Conservation (phyloP, 352 stramenopile genomes). For the Phytophthora melonis region DNA sequence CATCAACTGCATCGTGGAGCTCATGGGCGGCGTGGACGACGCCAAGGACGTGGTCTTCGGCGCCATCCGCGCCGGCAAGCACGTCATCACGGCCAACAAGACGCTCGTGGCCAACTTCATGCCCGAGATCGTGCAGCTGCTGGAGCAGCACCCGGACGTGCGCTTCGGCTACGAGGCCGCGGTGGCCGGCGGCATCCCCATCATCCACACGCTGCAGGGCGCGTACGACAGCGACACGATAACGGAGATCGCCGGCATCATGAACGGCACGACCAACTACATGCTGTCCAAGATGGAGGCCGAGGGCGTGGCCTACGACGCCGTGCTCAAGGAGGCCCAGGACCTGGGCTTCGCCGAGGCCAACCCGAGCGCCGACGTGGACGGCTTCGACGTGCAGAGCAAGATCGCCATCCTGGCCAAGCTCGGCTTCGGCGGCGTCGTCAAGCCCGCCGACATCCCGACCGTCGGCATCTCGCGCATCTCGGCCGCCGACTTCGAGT, state of each 20-base stretch:
- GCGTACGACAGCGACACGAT: slow-evolving; percentile 94
- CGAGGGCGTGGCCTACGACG: slow-evolving; percentile 92
- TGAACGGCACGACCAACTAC: slow-evolving; percentile 99
- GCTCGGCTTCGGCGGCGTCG: slow-evolving; percentile 93
- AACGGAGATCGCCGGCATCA: slow-evolving; percentile 95
- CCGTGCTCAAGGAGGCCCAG: slow-evolving; percentile 94
- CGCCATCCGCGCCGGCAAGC: slow-evolving; percentile 91
- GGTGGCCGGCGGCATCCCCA: slow-evolving; percentile 97
- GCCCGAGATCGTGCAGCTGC: slow-evolving; percentile 89
- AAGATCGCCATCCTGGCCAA: slow-evolving; percentile 97
- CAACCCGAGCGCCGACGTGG: slow-evolving; percentile 96
- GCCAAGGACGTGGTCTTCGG: slow-evolving; percentile 95
- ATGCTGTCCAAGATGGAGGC: slow-evolving; percentile 98
- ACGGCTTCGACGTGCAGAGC: slow-evolving; percentile 95
- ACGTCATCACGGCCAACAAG: slow-evolving; percentile 98
- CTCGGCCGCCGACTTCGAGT: slow-evolving; percentile 94
- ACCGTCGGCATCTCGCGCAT: slow-evolving; percentile 95
- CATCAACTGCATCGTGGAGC: slow-evolving; percentile 97
- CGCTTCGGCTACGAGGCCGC: slow-evolving; percentile 96
- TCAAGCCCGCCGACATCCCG: slow-evolving; percentile 90
- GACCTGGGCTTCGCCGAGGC: slow-evolving; percentile 94
- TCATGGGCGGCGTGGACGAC: slow-evolving; percentile 96
- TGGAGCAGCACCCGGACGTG: slow-evolving; percentile 80
- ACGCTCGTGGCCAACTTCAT: slow-evolving; percentile 95
- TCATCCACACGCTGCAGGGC: slow-evolving; percentile 96